Base-by-base conservation (phyloP, 2,329 filamentous ascomycete species). In the Trichoderma guizhouense region DNA sequence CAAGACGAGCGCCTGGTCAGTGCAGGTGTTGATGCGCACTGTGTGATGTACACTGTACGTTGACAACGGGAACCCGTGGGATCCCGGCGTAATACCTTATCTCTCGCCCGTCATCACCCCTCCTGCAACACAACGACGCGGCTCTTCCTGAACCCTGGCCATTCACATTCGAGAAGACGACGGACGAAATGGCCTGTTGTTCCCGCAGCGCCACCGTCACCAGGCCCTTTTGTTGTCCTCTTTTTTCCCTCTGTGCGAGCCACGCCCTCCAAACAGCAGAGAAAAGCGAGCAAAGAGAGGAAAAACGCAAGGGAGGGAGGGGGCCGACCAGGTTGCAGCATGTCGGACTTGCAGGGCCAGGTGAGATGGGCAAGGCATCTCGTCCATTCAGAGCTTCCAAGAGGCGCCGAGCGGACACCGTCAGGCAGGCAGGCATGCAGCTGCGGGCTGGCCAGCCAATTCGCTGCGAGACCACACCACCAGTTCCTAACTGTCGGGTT, bases 401-500 rank as follows among this genome's bases (percentile, higher is more conserved):
- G 53, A 68, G 51, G 65, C 65, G 65, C 65, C 65, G 53, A 32
- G 65, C 65, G 58, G 47, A 55, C 58, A 60, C 36, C 21, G 15
- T 32, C 28, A 32, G 57, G 28, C 69, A 67, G 51, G 55, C 61
- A 67, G 53, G 67, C 67, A 69, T 28, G 67, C 67, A 62, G 32
- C 24, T 51, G 28, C 51, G 61, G 57, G n/a, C 65, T 58, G 71
- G 55, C 47, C 57, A 18, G 43, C 36, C 65, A 58, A 51, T 43
- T 14, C 15, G 66, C 65, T 28, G 60, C 58, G 43, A 72, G 71
- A 51, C 71, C 71, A 72, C 71, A 72, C 71, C 71, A 64, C 71
- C 71, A 69, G 66, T 72, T 72, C 71, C 71, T 32, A 28, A 36
- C 66, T 71, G 43, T 71, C 63, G 68, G 69, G 72, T 53, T 30